Evolutionary conservation across 1,284 basidiomycete genomes (phyloP).

Genomic region (Ceratobasidium sp.): DNA sequence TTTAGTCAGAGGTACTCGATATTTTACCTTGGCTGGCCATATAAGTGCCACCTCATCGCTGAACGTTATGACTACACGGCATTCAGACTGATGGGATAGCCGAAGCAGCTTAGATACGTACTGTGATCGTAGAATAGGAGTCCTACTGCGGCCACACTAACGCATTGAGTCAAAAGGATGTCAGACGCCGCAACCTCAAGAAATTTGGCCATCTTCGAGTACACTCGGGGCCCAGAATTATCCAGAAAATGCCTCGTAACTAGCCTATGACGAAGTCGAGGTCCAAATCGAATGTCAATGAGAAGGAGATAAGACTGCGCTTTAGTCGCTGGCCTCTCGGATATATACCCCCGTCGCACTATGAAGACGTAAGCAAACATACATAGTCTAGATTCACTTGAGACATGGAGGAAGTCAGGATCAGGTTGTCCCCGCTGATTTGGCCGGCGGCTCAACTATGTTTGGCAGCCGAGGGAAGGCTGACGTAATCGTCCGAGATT

Average conservation of each 20-base stretch:
- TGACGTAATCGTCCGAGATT: not conserved
- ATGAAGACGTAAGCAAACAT: not conserved
- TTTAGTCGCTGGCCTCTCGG: not conserved
- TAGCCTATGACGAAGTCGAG: too few relatives aligned
- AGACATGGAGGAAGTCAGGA: not conserved
- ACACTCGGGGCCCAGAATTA: not conserved
- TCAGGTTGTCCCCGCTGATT: not conserved
- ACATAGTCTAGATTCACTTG: not conserved
- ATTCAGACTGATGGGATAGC: not conserved
- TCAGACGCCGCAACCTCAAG: conserved; percentile 5
- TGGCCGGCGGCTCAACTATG: not conserved
- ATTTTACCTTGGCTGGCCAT: conserved; percentile 30
- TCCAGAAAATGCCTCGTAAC: too few relatives aligned
- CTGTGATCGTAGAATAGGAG: conserved; percentile 35
- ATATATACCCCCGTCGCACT: not conserved
- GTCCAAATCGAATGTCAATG: too few relatives aligned
- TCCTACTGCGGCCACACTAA: conserved; percentile 13
- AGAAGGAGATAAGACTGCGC: too few relatives aligned
- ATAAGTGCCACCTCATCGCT: conserved; percentile 22
- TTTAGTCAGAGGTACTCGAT: not conserved
- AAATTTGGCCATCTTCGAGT: not conserved
- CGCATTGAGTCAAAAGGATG: conserved; percentile 8
- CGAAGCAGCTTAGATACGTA: not conserved
- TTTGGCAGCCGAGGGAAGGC: not conserved
- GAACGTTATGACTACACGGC: not conserved